These are phyloP conservation scores for Neurospora sp. DNA, from an alignment of 2,329 filamentous ascomycete species.

Conservation along the genomic window DNA sequence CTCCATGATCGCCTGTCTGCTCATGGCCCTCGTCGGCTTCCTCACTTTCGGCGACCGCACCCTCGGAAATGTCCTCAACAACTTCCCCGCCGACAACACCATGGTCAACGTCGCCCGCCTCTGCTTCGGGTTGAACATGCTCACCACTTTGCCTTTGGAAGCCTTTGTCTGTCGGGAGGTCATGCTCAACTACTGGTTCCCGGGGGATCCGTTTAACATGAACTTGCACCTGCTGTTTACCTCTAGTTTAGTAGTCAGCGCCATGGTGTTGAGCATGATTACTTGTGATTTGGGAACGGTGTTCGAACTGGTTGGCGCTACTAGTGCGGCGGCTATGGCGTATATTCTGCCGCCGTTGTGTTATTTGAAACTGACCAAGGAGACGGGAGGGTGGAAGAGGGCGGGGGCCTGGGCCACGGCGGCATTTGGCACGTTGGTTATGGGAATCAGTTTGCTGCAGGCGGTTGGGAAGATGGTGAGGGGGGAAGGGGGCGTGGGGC, in stretches of 20 bases:
- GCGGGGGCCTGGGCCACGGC: slow-evolving; percentile 21
- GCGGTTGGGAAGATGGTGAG: slow-evolving; percentile 22
- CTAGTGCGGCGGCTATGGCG: slow-evolving; percentile 84
- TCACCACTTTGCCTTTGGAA: slow-evolving; percentile 91
- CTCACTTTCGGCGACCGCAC: slow-evolving; percentile 89
- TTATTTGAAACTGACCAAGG: slow-evolving; percentile 70
- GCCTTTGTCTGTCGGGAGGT: slow-evolving; percentile 96
- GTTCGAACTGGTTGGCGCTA: slow-evolving; percentile 93
- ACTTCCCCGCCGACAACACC: slow-evolving; percentile 82
- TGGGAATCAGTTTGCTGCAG: slow-evolving; percentile 22
- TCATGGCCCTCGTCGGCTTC: slow-evolving; percentile 83
- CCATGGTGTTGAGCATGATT: slow-evolving; percentile 67
- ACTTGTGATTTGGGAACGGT: slow-evolving; percentile 92
- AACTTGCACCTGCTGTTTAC: slow-evolving; percentile 81
- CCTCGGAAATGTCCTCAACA: slow-evolving; percentile 93
- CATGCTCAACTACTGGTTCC: slow-evolving; percentile 76
- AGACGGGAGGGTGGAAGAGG: slow-evolving; percentile 32
- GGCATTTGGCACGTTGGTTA: slow-evolving; percentile 21
- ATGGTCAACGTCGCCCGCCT: slow-evolving; percentile 93
- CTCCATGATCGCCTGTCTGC: slow-evolving; percentile 83
- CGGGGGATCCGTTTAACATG: slow-evolving; percentile 65
- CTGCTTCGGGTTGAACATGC: slow-evolving; percentile 97
- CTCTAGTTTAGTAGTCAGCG: slow-evolving; percentile 67
- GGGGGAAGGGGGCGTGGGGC: slow-evolving; percentile 19
- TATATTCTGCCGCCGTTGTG: slow-evolving; percentile 94